Conservation (phyloP, 345 rosid species). For the thale cress (Arabidopsis thaliana) region DNA sequence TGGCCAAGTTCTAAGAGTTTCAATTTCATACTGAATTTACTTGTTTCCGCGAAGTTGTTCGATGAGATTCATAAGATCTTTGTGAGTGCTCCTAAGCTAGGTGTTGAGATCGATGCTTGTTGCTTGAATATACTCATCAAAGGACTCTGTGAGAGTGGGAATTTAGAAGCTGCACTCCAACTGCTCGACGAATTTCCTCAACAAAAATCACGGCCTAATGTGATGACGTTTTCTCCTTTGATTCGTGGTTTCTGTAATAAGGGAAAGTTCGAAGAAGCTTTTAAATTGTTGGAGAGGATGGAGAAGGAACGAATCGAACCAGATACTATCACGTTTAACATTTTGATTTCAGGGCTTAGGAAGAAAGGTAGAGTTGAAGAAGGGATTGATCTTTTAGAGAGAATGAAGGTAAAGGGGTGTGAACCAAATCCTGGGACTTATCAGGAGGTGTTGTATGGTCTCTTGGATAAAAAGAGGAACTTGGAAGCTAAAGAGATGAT, state of each 20-base stretch:
- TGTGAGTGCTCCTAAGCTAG: conserved; percentile 62
- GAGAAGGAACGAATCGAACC: conserved; percentile 70
- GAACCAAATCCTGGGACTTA: conserved; percentile 74
- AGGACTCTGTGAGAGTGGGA: conserved; percentile 76
- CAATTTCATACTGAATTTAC: conserved; percentile 73
- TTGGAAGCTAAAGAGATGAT: conserved; percentile 63
- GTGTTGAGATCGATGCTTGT: conserved; percentile 83
- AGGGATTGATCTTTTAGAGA: conserved; percentile 61
- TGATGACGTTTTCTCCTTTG: conserved; percentile 74
- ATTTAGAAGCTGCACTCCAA: conserved; percentile 62
- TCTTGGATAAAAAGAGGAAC: conserved; percentile 63
- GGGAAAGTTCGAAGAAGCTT: conserved; percentile 69
- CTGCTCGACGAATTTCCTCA: conserved; percentile 97
- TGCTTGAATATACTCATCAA: conserved; percentile 82
- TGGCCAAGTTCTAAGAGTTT: conserved; percentile 79
- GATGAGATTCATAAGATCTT: conserved; percentile 67
- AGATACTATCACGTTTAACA: conserved; percentile 75
- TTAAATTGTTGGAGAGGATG: conserved; percentile 68
- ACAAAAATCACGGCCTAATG: conserved; percentile 69
- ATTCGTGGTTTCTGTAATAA: conserved; percentile 68
- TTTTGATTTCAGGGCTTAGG: conserved; percentile 85
- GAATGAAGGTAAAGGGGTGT: conserved; percentile 70
- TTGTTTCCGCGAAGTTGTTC: conserved; percentile 68
- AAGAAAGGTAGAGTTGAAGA: conserved; percentile 76
- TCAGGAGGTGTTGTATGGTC: conserved; percentile 81